Conservation (phyloP, 495 filamentous ascomycete genomes). For the Penicillium desertorum region DNA sequence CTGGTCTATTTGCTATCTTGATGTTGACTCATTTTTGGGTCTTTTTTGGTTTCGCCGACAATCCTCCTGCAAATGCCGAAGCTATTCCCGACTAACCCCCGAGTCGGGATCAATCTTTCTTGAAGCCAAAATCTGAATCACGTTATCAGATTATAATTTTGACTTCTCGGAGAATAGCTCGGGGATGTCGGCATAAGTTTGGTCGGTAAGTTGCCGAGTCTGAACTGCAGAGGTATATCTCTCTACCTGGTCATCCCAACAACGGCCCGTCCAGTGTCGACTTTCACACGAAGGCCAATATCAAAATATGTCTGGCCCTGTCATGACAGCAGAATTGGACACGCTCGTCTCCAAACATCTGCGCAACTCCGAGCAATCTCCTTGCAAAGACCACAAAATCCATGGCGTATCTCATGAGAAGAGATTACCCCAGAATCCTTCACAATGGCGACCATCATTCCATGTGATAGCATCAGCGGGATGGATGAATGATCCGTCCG, state of each 20-base stretch:
- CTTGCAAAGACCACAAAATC: background rate
- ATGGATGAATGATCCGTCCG: slow-evolving; percentile 61
- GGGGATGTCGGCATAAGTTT: background rate
- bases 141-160: background rate
- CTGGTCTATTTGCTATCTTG: too few species aligned
- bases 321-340: background rate
- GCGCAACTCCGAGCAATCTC: background rate
- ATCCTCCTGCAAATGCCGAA: slow-evolving; percentile 22
- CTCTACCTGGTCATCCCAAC: background rate
- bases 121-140: background rate
- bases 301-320: background rate
- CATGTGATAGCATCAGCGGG: slow-evolving; percentile 55
- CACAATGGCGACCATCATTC: slow-evolving; percentile 47
- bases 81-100: slow-evolving; percentile 21
- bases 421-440: background rate
- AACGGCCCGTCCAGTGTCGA: background rate
- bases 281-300: background rate
- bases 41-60: slow-evolving; percentile 24
- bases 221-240: background rate
- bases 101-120: background rate
- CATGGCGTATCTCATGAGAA: background rate
- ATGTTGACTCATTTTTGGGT: too few species aligned
- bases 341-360: background rate
- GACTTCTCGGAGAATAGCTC: background rate
- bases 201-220: background rate